These are phyloP conservation scores for Porogramme epimiltina DNA, from an alignment of 1,284 basidiomycete species.

Conservation along the genomic window DNA sequence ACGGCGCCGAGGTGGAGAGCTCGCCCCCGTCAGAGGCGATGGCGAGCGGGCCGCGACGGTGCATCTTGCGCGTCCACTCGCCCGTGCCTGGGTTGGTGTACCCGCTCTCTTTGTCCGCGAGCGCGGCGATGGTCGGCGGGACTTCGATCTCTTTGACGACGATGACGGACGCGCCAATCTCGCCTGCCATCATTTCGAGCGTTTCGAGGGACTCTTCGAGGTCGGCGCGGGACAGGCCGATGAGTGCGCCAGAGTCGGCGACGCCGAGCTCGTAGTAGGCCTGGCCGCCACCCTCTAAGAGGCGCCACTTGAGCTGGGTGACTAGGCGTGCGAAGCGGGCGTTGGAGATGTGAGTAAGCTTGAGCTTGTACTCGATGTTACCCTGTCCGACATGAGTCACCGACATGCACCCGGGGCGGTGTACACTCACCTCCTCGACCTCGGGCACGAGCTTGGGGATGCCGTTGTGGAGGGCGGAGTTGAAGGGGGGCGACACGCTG, in stretches of 20 bases:
- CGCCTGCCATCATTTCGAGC: constrained; percentile 88
- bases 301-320: constrained; percentile 93
- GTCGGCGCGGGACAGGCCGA: constrained; percentile 76
- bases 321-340: constrained; percentile 79
- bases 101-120: constrained; percentile 36
- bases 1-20: constrained; percentile 15
- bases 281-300: constrained; percentile 89
- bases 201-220: constrained; percentile 83
- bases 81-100: constrained; percentile 34
- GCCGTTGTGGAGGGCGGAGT: constrained; percentile 24
- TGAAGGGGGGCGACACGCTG: constrained; percentile 30
- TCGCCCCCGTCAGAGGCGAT: constrained; percentile 9
- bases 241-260: constrained; percentile 81
- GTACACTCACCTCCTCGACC: constrained; percentile 54
- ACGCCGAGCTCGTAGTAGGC: constrained; percentile 94
- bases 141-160: constrained; percentile 86
- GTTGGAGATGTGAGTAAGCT: constrained; percentile 70
- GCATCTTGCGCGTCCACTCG: constrained; percentile 35
- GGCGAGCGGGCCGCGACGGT: constrained; percentile 13
- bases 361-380: constrained; percentile 86
- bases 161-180: constrained; percentile 88
- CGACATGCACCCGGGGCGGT: neutral
- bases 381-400: constrained; percentile 43
- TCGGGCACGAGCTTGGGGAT: constrained; percentile 72
- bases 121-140: constrained; percentile 47